Conservation (phyloP, 1,284 basidiomycete genomes). For the Marasmius fiardii region DNA sequence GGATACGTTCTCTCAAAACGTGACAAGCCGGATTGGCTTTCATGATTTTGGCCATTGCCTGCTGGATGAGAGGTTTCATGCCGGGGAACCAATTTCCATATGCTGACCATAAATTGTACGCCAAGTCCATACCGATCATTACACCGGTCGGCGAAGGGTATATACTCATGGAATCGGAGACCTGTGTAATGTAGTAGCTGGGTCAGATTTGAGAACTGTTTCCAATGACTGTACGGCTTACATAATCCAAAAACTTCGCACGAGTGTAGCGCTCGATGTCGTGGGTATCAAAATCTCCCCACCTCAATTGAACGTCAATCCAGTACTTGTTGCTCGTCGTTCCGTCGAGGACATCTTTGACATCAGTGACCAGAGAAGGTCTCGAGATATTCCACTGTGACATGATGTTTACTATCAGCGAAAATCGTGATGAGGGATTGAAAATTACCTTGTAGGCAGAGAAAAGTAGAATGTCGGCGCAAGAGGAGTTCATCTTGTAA, state of each 20-base stretch:
- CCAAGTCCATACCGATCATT: constrained; percentile 97
- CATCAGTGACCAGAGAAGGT: constrained; percentile 94
- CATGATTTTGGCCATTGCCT: constrained; percentile 99
- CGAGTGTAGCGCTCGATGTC: constrained; percentile 97
- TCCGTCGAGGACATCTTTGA: constrained; percentile 95
- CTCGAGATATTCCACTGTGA: constrained; percentile 93
- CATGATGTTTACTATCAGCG: background rate
- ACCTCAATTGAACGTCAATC: constrained; percentile 97
- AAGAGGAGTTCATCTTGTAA: constrained; percentile 99
- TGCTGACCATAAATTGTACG: constrained; percentile 98
- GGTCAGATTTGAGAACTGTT: background rate
- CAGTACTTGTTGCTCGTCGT: constrained; percentile 99
- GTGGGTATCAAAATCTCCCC: constrained; percentile 99
- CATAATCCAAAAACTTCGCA: constrained; percentile 97
- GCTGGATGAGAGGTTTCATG: constrained; percentile 96
- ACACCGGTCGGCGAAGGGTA: constrained; percentile 98
- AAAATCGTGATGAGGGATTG: background rate
- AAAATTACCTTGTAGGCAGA: constrained; percentile 83
- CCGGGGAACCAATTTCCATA: constrained; percentile 99
- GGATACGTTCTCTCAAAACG: constrained; percentile 96
- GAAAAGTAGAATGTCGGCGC: constrained; percentile 96
- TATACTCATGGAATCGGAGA: constrained; percentile 95
- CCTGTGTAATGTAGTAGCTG: constrained; percentile 38
- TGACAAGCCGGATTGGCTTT: constrained; percentile 98
- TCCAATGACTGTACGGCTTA: constrained; percentile 30